These are phyloP conservation scores for Pseudogymnoascus sp. DNA, from an alignment of 2,329 filamentous ascomycete genomes.

Conservation along the genomic window DNA sequence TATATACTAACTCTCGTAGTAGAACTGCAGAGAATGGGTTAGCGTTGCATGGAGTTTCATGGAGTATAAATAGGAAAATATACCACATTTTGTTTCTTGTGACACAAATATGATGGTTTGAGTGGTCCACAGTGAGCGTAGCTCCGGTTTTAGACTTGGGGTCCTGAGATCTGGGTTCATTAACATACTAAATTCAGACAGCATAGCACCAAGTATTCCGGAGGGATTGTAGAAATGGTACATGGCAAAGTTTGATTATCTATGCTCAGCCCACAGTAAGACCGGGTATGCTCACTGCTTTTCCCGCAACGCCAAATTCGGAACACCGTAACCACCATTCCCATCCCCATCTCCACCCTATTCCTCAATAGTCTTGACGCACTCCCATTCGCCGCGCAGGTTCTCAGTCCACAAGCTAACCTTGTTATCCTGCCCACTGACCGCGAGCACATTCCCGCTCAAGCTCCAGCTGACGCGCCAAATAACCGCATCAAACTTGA, in stretches of 20 bases:
- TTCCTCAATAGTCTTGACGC: constrained; percentile 92
- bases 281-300: constrained; percentile 14
- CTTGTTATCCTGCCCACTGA: constrained; percentile 91
- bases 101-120: neutral
- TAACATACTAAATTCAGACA: neutral
- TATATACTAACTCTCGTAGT: neutral
- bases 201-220: neutral
- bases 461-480: constrained; percentile 98
- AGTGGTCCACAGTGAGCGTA: neutral
- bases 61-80: neutral
- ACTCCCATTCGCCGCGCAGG: constrained; percentile 91
- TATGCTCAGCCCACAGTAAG: constrained; percentile 10
- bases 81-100: neutral
- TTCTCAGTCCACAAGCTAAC: constrained; percentile 99
- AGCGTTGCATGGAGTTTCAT: neutral
- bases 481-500: constrained; percentile 80
- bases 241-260: constrained; percentile 9
- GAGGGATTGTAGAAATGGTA: constrained; percentile 1
- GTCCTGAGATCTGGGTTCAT: neutral
- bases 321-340: constrained; percentile 9
- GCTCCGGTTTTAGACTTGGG: neutral
- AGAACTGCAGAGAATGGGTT: neutral
- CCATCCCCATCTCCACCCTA: constrained; percentile 33
- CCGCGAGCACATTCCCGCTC: constrained; percentile 90
- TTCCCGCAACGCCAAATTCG: constrained; percentile 12